phyloP scores from a whole-genome alignment of 2,329 filamentous ascomycete species.

The Phialemonium atrogriseum region DNA sequence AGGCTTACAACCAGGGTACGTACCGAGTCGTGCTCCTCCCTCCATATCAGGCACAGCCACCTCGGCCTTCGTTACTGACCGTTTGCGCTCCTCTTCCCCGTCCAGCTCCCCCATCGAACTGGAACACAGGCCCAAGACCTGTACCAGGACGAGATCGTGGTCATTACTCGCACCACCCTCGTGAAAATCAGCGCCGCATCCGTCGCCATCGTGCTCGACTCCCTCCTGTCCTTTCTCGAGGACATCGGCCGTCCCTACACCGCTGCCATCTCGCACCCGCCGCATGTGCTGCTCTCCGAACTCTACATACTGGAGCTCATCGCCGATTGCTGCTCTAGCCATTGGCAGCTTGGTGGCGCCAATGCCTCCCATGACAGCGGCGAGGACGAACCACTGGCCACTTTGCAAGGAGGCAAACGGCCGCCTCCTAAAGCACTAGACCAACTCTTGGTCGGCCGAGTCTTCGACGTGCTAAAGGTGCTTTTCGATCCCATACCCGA shows the following conservation, averaged over 20 bases:
- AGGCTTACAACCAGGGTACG: slow-evolving; percentile 53
- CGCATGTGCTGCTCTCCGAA: slow-evolving; percentile 55
- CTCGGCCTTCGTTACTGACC: slow-evolving; percentile 4
- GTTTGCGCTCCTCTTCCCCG: slow-evolving; percentile 10
- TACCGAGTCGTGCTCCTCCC: slow-evolving; percentile 6
- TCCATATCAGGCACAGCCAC: background rate
- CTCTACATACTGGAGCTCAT: slow-evolving; percentile 55
- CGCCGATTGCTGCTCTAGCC: slow-evolving; percentile 55
- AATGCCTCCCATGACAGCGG: slow-evolving; percentile 10
- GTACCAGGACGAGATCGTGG: slow-evolving; percentile 51
- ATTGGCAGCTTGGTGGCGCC: slow-evolving; percentile 38
- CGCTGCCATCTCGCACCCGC: slow-evolving; percentile 41
- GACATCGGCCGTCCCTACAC: slow-evolving; percentile 49
- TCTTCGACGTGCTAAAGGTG: slow-evolving; percentile 47
- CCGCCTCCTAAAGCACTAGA: slow-evolving; percentile 33
- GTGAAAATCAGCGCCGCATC: slow-evolving; percentile 49
- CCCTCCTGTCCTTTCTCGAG: slow-evolving; percentile 49
- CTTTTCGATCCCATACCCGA: slow-evolving; percentile 54
- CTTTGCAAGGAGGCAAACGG: too few species aligned
- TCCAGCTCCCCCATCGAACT: slow-evolving; percentile 54
- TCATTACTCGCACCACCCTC: slow-evolving; percentile 52
- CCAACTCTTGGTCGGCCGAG: slow-evolving; percentile 41
- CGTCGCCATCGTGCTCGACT: slow-evolving; percentile 46
- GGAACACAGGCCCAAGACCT: slow-evolving; percentile 49
- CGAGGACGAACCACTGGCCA: slow-evolving; percentile 7